Evolutionary conservation across 306 rosid species (phyloP).

Genomic region (Geum urbanum): DNA sequence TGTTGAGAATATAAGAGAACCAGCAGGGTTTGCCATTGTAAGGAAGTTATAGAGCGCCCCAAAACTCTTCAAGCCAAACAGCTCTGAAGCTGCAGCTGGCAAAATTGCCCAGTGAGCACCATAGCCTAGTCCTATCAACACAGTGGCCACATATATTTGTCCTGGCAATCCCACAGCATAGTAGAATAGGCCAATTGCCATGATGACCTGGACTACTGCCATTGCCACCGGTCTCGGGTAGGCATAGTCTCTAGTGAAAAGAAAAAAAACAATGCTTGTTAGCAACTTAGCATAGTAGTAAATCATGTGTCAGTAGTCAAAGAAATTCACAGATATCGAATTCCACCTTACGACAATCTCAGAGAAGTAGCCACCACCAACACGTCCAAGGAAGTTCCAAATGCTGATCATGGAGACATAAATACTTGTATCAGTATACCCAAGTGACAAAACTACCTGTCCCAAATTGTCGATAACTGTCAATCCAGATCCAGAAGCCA

Average conservation of each 20-base stretch:
- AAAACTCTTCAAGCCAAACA: constrained; percentile 69
- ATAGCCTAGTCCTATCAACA: constrained; percentile 74
- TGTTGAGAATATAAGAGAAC: constrained; percentile 62
- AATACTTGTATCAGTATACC: constrained; percentile 54
- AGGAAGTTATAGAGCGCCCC: constrained; percentile 68
- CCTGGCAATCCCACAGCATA: constrained; percentile 83
- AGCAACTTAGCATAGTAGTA: not conserved
- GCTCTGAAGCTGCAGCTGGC: constrained; percentile 90
- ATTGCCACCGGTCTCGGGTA: constrained; percentile 69
- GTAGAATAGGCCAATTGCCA: constrained; percentile 71
- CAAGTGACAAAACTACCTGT: constrained; percentile 77
- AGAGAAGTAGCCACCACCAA: constrained; percentile 91
- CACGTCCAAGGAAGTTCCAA: constrained; percentile 97
- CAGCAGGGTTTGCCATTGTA: constrained; percentile 56
- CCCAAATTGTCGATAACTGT: constrained; percentile 86
- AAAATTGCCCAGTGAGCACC: constrained; percentile 92
- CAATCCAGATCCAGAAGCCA: constrained; percentile 86
- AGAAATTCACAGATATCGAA: not conserved
- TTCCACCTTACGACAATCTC: constrained; percentile 71
- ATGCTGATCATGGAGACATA: constrained; percentile 84
- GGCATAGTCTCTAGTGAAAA: constrained; percentile 54
- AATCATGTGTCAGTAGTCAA: not conserved
- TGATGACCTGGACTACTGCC: constrained; percentile 58
- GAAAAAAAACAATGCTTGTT: constrained; percentile 22
- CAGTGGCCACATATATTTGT: constrained; percentile 60